Percentiles rank a stretch among this genome's conserved stretches.
Evolutionary conservation across 495 filamentous ascomycete genomes (phyloP).

Genomic region (Neurospora sp.): DNA sequence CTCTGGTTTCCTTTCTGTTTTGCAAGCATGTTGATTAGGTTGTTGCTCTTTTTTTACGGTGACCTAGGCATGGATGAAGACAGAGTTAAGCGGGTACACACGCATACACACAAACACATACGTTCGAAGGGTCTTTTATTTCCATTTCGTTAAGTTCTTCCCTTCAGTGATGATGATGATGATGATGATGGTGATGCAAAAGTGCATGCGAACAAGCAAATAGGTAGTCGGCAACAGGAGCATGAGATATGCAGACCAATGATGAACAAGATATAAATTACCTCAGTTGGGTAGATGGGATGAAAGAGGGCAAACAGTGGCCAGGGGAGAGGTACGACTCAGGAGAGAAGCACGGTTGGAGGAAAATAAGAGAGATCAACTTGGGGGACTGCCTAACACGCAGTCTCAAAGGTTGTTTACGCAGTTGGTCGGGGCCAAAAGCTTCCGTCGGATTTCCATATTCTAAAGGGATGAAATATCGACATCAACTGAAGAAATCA

Average conservation of each 20-base stretch:
- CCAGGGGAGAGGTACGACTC: background rate
- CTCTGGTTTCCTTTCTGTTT: background rate
- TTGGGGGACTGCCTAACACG: background rate
- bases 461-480: background rate
- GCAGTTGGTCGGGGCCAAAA: background rate
- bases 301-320: background rate
- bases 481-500: background rate
- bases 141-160: background rate
- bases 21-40: background rate
- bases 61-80: background rate
- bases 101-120: background rate
- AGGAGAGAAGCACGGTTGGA: background rate
- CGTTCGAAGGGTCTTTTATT: background rate
- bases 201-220: background rate
- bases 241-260: background rate
- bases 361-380: background rate
- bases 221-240: background rate
- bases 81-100: background rate
- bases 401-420: background rate
- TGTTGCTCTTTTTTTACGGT: background rate
- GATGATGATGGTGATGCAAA: background rate
- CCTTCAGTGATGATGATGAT: background rate
- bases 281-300: background rate
- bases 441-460: background rate
- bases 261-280: background rate